Conservation (phyloP, 2,329 filamentous ascomycete species). For the Erysiphe neolycopersici region DNA sequence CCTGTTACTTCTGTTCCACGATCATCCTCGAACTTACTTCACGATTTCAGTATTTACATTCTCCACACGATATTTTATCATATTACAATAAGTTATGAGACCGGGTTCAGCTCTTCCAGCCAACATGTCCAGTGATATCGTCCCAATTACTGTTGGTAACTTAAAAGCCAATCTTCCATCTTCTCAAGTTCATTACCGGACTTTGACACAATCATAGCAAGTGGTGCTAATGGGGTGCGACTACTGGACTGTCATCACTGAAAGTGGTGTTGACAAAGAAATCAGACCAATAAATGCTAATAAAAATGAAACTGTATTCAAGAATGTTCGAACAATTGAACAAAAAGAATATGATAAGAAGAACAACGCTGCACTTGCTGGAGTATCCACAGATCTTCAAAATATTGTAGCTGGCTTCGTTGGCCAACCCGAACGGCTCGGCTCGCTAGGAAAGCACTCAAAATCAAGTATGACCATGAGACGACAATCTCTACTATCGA, state of each 20-base stretch:
- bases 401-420: not conserved
- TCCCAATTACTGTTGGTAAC: not conserved
- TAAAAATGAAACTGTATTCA: not conserved
- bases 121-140: not conserved
- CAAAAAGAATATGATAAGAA: not conserved
- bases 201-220: not conserved
- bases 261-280: not conserved
- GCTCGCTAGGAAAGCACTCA: not conserved
- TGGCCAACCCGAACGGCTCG: not conserved
- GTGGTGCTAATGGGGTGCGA: not conserved
- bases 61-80: not conserved
- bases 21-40: no score
- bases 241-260: not conserved
- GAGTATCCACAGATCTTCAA: not conserved
- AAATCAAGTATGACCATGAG: not conserved
- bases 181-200: not conserved
- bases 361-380: not conserved
- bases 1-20: no score
- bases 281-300: not conserved
- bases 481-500: not conserved
- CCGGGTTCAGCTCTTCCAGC: not conserved
- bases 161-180: not conserved
- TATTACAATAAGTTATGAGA: not conserved
- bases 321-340: not conserved
- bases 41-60: not conserved